Evolutionary conservation across 2,329 filamentous ascomycete genomes (phyloP), one percentile per base, ranked within the genome.

Genomic region (Fragosphaeria purpurea): DNA sequence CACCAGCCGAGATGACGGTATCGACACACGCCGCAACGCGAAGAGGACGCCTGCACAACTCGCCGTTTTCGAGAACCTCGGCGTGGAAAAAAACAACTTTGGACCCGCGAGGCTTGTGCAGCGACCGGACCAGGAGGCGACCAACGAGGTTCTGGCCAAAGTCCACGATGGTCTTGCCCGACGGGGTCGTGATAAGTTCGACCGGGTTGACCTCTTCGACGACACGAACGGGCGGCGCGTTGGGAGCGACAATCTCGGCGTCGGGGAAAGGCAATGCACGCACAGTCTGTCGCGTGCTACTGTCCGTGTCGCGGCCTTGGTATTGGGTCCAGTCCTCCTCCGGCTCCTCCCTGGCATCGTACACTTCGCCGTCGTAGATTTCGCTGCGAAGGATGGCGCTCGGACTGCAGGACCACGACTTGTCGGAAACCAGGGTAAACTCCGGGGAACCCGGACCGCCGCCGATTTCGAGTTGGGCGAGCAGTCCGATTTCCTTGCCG

Each of bases 71-170:
- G 4, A 82, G 64, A 9, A 77, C 76, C 58, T 82, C 78, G 1
- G 76, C 72, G 57, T 81, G 77, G 0, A 60, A 61, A 11, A 82
- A 13, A 59, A 38, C 63, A 53, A 55, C 70, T 70, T 12, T 70
- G 49, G 42, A 65, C 51, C 7, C 57, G 31, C 35, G 71, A 56
- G 4, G 67, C 70, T 46, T 64, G 6, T 12, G 4, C 9, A 47
- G 58, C 10, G 12, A 33, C 4, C 37, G 39, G 9, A 79, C 56
- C 0, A 63, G 62, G 1, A 79, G 51, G 54, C 68, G 68, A 2
- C 77, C 78, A 1, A 79, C 77, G 0, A 81, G 61, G 55, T 81
- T 80, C 57, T 81, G 77, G 2, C 77, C 76, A 59, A 81, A 80
- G 55, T 81, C 76, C 9, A 81, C 53, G 2, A 80, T 61, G 0